Conservation (phyloP, 148 eudicot genomes). For the Chenopodium suecicum region DNA sequence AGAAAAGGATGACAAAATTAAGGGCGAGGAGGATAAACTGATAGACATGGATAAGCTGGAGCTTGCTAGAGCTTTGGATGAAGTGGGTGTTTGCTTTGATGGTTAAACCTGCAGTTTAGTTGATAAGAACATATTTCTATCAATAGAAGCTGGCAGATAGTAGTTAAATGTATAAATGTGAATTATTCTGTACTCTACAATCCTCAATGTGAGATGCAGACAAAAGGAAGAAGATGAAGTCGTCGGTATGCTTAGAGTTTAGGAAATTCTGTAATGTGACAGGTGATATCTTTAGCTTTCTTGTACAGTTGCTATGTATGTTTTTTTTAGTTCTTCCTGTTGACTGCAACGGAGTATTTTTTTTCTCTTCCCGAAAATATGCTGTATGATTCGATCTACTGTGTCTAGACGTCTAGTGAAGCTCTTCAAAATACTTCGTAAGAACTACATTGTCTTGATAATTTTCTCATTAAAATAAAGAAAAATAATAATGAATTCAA, state of each 20-base stretch:
- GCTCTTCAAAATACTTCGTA: not conserved
- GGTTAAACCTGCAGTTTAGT: constrained; percentile 13
- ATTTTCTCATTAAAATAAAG: too few relatives aligned
- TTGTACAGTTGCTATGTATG: constrained; percentile 31
- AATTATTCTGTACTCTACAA: constrained; percentile 16
- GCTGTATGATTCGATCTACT: not conserved
- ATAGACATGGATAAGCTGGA: constrained; percentile 26
- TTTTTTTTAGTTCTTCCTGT: constrained; percentile 1
- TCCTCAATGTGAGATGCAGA: constrained; percentile 12
- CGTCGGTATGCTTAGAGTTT: not conserved
- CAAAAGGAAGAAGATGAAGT: not conserved
- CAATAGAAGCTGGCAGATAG: not conserved
- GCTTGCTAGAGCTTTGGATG: constrained; percentile 37
- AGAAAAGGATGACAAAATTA: constrained; percentile 23
- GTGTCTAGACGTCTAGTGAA: not conserved
- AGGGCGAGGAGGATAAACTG: constrained; percentile 24
- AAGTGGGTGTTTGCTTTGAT: constrained; percentile 39
- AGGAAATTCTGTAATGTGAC: constrained; percentile 22
- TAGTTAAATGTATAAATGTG: constrained; percentile 30
- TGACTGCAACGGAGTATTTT: not conserved
- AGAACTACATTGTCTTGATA: too few relatives aligned
- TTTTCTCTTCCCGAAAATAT: not conserved
- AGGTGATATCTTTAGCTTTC: constrained; percentile 15
- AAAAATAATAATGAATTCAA: too few relatives aligned
- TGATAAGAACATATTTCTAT: constrained; percentile 9